Percentiles rank a stretch among this genome's conserved stretches.
Evolutionary conservation across 495 filamentous ascomycete species (phyloP).

Genomic region (Choiromyces venosus): DNA sequence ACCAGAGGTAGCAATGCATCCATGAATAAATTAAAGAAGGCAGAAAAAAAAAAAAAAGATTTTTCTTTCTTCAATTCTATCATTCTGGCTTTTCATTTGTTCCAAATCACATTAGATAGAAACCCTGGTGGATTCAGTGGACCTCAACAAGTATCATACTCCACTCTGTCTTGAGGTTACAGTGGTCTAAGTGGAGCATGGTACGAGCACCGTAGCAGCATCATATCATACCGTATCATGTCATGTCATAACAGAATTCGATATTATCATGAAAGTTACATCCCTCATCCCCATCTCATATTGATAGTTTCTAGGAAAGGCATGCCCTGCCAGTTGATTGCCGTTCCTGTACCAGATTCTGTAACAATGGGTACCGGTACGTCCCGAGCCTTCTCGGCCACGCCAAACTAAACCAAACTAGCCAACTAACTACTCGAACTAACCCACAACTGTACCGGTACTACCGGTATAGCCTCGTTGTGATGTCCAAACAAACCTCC

Average conservation of each 20-base stretch:
- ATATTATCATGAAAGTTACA: too few species aligned
- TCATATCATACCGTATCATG: background rate
- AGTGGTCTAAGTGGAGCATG: background rate
- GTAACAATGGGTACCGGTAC: background rate
- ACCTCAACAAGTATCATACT: background rate
- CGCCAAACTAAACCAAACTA: background rate
- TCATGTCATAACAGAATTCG: background rate
- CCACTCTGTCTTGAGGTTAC: background rate
- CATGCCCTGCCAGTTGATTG: background rate
- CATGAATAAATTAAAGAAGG: conserved; percentile 3
- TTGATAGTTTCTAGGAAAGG: background rate
- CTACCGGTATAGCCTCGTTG: too few species aligned
- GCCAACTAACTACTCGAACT: too few species aligned
- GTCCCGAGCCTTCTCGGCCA: background rate
- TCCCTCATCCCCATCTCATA: background rate
- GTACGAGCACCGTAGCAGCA: background rate
- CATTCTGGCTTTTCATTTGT: background rate
- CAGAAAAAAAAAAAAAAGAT: background rate
- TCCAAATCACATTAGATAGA: background rate
- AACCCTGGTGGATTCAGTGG: background rate
- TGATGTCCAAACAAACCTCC: background rate
- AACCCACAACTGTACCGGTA: too few species aligned
- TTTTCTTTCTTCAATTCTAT: background rate
- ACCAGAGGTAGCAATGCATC: background rate
- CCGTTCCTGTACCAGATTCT: background rate